Percentiles rank a stretch among this genome's conserved stretches.
Conservation (phyloP, 1,139 yeast genomes). For the Taphrina pruni region DNA sequence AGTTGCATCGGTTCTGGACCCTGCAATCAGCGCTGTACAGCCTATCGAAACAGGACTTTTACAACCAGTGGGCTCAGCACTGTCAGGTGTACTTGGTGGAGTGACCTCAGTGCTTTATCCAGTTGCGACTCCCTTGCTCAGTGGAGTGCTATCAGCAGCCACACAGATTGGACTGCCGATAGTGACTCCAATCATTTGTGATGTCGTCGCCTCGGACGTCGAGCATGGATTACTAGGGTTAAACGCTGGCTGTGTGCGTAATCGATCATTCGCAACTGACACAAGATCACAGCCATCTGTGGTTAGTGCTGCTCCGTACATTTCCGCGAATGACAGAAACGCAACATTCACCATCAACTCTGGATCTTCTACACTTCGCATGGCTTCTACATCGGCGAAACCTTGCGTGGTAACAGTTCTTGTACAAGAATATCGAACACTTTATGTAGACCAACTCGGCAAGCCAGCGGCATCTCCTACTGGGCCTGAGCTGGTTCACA, state of each 20-base stretch:
- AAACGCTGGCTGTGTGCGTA: slow-evolving; percentile 11
- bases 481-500: not conserved
- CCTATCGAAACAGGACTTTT: slow-evolving; percentile 7
- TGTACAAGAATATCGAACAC: slow-evolving; percentile 5
- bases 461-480: not conserved
- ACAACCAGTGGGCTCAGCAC: not conserved
- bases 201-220: slow-evolving; percentile 9
- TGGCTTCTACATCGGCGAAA: not conserved
- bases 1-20: not conserved
- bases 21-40: not conserved
- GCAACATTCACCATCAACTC: not conserved
- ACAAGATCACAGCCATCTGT: not conserved
- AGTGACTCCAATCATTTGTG: slow-evolving; percentile 6
- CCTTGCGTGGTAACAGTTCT: slow-evolving; percentile 9
- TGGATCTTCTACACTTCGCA: not conserved
- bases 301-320: not conserved
- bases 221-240: slow-evolving; percentile 5
- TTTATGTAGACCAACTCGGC: not conserved
- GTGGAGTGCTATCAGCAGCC: slow-evolving; percentile 8
- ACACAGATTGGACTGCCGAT: slow-evolving; percentile 5
- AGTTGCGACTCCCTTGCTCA: slow-evolving; percentile 6
- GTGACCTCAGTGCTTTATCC: slow-evolving; percentile 9
- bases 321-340: not conserved
- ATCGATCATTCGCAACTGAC: not conserved
- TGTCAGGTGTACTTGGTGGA: not conserved